Conservation (phyloP, 2,329 filamentous ascomycete genomes). For the Didymella keratinophila region DNA sequence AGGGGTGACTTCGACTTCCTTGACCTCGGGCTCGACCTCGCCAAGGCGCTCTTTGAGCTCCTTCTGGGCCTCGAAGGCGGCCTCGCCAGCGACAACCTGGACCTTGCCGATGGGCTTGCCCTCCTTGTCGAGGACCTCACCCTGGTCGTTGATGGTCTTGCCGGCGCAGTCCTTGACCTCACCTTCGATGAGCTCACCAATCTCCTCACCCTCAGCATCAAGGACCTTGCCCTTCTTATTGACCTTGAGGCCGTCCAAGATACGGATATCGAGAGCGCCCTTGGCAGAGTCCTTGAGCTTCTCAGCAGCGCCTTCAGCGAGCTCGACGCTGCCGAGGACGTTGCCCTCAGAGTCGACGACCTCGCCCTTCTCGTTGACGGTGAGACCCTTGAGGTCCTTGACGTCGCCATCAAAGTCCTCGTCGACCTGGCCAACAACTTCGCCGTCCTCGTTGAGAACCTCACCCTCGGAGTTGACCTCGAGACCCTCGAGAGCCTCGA, state of each 20-base stretch:
- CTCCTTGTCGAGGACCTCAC: conserved; percentile 60
- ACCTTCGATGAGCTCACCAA: conserved; percentile 59
- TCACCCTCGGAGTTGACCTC: conserved; percentile 60
- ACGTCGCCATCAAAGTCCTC: conserved; percentile 54
- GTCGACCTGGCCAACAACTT: conserved; percentile 58
- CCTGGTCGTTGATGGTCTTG: conserved; percentile 60
- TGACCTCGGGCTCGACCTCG: conserved; percentile 55
- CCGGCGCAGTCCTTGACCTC: conserved; percentile 55
- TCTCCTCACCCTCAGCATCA: conserved; percentile 60
- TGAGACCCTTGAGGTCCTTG: conserved; percentile 57
- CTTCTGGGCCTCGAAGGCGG: conserved; percentile 60
- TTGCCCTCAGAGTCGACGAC: conserved; percentile 61
- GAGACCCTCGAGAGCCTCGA: conserved; percentile 61
- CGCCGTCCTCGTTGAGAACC: conserved; percentile 58
- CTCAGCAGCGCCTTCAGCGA: conserved; percentile 59
- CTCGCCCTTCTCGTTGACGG: conserved; percentile 60
- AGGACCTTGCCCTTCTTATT: conserved; percentile 66
- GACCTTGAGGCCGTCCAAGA: conserved; percentile 62
- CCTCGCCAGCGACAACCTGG: conserved; percentile 58
- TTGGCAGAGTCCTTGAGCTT: conserved; percentile 54
- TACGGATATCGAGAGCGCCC: conserved; percentile 55
- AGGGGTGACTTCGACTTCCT: conserved; percentile 52
- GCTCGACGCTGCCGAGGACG: conserved; percentile 59
- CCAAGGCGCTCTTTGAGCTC: conserved; percentile 56
- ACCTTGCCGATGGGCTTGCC: conserved; percentile 60